Conservation (phyloP, 139 green algal species). For the Closterium sp. region DNA sequence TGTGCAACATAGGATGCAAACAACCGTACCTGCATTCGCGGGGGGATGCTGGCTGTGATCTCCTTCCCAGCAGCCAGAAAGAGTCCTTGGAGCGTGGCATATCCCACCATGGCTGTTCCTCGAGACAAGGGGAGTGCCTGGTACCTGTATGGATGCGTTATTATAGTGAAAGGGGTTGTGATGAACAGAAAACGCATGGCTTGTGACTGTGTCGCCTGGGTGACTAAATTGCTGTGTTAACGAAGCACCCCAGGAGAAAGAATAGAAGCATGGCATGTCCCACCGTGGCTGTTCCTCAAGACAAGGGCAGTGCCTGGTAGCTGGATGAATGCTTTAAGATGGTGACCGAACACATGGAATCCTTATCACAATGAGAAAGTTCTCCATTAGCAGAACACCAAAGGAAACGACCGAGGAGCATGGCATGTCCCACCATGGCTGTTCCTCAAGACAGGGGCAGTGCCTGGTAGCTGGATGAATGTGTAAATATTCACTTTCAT, state of each 20-base stretch:
- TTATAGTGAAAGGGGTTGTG: too few species aligned
- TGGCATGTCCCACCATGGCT: not conserved
- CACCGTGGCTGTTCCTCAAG: not conserved
- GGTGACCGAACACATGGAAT: not conserved
- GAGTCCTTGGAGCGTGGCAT: conserved; percentile 73
- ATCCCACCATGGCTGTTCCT: conserved; percentile 77
- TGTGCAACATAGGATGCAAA: not conserved
- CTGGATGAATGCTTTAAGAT: not conserved
- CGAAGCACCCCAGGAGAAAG: not conserved
- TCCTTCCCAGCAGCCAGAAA: conserved; percentile 81
- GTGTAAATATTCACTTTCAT: too few species aligned
- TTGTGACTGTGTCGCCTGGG: too few species aligned
- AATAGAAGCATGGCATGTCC: not conserved
- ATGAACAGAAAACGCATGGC: not conserved
- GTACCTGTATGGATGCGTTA: too few species aligned
- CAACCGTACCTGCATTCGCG: conserved; percentile 14
- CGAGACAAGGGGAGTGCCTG: conserved; percentile 60
- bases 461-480: not conserved
- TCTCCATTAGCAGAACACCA: not conserved
- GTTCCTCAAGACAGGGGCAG: not conserved
- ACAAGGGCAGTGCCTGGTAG: not conserved
- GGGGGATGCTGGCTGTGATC: conserved; percentile 67
- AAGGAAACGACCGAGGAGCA: not conserved
- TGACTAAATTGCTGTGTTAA: too few species aligned
- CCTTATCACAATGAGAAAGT: not conserved